Base-by-base conservation (phyloP, 2,329 filamentous ascomycete species). In the Sclerotiophoma versabilis region DNA sequence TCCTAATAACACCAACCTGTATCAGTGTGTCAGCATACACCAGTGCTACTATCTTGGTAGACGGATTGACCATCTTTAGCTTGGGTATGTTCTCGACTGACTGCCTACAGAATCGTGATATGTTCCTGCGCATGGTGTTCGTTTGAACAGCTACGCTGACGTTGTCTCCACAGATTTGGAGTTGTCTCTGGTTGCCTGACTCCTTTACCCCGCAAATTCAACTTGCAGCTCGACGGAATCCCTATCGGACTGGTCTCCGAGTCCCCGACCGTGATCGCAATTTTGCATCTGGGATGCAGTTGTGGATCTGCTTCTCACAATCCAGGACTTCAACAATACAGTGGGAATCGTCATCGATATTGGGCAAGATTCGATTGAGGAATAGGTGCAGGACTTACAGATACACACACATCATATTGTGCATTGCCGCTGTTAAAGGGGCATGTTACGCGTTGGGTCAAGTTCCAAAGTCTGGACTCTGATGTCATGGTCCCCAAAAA, bases 1-100 rank as follows among this genome's bases (percentile, higher is more conserved):
- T 77, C 3, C 78, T 77, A 46, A 80, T 80, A 51, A 80, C 71
- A 38, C 76, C 78, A 29, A 80, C 74, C 33, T 60, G 59, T 19
- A 64, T 62, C 12, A 51, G 59, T 33, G 46, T 64, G 32, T 49
- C 57, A 33, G 45, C 49, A 37, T 49, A 36, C 32, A 62, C 59
- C 3, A 60, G 41, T 19, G 46, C 57, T 26, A 54, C 57, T 19
- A 62, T 41, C 37, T 64, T 64, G 4, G 57, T 60, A 2, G 59
- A 60, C 17, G 62, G 59, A 30, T 41, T 51, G 17, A 57, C 58
- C 57, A 62, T 64, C 23, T 38, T 59, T 41, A 19, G 2, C 2
- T 33, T 22, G 12, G 29, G 8, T 20, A 8, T 39, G 12, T 15
- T 26, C 12, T 48, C 14, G 4, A 19, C 10, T 26, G 3, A 5